Conservation (phyloP, 2,329 filamentous ascomycete species). For the Fusarium keratoplasticum region DNA sequence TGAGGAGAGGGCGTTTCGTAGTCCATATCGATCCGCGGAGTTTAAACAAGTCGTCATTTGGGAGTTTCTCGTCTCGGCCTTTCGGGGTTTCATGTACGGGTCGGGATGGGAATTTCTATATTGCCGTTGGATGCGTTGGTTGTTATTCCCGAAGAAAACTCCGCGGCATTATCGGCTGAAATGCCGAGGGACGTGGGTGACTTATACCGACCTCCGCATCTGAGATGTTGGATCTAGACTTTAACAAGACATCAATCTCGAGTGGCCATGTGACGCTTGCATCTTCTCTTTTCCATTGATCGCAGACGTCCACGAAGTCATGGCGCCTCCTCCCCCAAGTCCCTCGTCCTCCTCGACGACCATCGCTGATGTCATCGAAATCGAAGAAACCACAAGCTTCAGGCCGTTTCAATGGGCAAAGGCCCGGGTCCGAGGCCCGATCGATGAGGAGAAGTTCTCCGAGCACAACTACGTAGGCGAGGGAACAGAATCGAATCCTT, state of each 20-base stretch:
- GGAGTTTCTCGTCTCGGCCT: neutral
- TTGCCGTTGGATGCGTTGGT: neutral
- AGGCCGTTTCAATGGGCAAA: fast-evolving
- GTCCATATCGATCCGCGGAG: neutral
- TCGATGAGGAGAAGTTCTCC: slow-evolving; percentile 4
- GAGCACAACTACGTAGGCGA: slow-evolving; percentile 61
- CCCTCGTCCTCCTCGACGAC: slow-evolving; percentile 7
- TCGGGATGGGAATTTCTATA: neutral
- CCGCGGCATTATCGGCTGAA: neutral
- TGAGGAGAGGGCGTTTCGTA: neutral
- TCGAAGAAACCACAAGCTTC: neutral
- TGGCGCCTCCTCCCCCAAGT: neutral
- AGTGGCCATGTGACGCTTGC: neutral
- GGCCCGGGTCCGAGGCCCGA: neutral
- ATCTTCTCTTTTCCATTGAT: neutral
- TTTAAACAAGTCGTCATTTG: neutral
- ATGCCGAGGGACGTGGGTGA: neutral
- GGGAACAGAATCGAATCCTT: slow-evolving; percentile 75
- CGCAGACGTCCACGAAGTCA: neutral
- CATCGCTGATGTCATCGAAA: neutral
- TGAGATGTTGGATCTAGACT: neutral
- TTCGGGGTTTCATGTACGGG: neutral
- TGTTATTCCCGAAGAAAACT: neutral
- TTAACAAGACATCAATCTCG: neutral
- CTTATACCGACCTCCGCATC: neutral